A percentile compares a stretch with the other conserved stretches of the same genome.
Evolutionary conservation across 163 green algal species (phyloP).

Genomic region (Trebouxiophyceae sp.): DNA sequence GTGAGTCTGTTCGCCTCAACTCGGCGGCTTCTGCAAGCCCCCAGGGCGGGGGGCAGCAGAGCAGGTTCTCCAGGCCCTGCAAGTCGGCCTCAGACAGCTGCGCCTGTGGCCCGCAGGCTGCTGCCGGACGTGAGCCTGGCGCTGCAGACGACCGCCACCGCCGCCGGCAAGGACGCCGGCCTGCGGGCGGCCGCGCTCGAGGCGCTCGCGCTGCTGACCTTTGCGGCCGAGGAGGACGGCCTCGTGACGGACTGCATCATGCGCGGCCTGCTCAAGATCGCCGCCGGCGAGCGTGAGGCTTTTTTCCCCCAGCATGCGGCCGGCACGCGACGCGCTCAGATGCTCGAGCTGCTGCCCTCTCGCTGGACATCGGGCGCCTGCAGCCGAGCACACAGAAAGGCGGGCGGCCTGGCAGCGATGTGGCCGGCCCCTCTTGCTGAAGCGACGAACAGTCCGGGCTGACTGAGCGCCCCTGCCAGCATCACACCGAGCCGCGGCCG

Average conservation of each 20-base stretch:
- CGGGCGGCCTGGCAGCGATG: too few relatives aligned
- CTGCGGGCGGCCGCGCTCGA: conserved; percentile 33
- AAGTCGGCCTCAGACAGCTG: background rate
- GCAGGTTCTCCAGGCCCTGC: background rate
- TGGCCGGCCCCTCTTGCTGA: too few relatives aligned
- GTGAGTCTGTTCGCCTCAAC: background rate
- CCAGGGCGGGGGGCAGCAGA: conserved; percentile 6
- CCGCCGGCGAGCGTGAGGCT: too few relatives aligned
- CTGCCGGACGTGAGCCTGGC: conserved; percentile 27
- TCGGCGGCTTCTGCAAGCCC: conserved; percentile 2
- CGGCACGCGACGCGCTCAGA: too few relatives aligned
- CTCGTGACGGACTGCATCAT: conserved; percentile 18
- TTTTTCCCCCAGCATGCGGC: too few relatives aligned
- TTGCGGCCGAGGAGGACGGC: conserved; percentile 42
- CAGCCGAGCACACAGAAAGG: too few relatives aligned
- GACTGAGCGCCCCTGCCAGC: too few relatives aligned
- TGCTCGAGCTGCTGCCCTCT: too few relatives aligned
- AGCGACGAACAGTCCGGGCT: too few relatives aligned
- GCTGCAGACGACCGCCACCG: conserved; percentile 29
- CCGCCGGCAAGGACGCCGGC: conserved; percentile 12
- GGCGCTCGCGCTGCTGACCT: conserved; percentile 44
- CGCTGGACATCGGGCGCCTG: too few relatives aligned
- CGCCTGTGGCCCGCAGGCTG: conserved; percentile 19
- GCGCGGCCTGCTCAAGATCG: conserved; percentile 27
- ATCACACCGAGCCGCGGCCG: too few relatives aligned